phyloP scores from a whole-genome alignment of 2,329 filamentous ascomycete species.

The Lachnellula cervina region DNA sequence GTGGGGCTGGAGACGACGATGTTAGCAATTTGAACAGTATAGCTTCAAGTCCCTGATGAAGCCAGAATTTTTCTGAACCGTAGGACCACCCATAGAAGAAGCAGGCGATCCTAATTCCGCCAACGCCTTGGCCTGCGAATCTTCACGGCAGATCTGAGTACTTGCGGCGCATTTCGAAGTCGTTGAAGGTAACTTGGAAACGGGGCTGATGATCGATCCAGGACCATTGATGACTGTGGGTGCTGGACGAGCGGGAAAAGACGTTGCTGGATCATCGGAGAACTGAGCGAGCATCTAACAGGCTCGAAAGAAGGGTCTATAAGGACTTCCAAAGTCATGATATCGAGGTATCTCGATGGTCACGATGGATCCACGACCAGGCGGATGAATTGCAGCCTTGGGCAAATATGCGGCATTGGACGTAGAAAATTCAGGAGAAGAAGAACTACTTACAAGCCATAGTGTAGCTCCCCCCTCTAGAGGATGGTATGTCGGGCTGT shows the following conservation, averaged over 20 bases:
- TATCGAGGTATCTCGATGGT: slow-evolving; percentile 15
- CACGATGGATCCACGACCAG: slow-evolving; percentile 20
- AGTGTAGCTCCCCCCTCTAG: slow-evolving; percentile 24
- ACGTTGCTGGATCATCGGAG: slow-evolving; percentile 5
- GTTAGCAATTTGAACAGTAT: slow-evolving; percentile 37
- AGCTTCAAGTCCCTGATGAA: slow-evolving; percentile 14
- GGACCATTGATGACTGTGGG: slow-evolving; percentile 20
- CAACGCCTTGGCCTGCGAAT: slow-evolving; percentile 9
- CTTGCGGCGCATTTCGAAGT: slow-evolving; percentile 29
- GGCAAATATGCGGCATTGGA: slow-evolving; percentile 7
- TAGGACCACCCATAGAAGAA: slow-evolving; percentile 16
- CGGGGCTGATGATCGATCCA: slow-evolving; percentile 26
- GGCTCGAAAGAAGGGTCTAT: slow-evolving; percentile 1
- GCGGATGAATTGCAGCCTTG: slow-evolving; percentile 24
- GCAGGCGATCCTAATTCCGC: slow-evolving; percentile 21
- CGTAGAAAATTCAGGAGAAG: slow-evolving; percentile 10
- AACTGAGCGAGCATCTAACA: slow-evolving; percentile 1
- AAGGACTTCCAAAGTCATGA: slow-evolving; percentile 9
- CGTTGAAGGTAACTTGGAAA: slow-evolving; percentile 16
- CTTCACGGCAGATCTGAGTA: slow-evolving; percentile 10
- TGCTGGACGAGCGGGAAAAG: slow-evolving; percentile 10
- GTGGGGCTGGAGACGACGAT: slow-evolving; percentile 50
- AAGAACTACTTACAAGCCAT: slow-evolving; percentile 38
- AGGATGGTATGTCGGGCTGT: neutral
- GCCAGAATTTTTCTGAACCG: slow-evolving; percentile 17